Conservation (phyloP, 1,139 yeast genomes). For the Geotrichum klebahnii region DNA sequence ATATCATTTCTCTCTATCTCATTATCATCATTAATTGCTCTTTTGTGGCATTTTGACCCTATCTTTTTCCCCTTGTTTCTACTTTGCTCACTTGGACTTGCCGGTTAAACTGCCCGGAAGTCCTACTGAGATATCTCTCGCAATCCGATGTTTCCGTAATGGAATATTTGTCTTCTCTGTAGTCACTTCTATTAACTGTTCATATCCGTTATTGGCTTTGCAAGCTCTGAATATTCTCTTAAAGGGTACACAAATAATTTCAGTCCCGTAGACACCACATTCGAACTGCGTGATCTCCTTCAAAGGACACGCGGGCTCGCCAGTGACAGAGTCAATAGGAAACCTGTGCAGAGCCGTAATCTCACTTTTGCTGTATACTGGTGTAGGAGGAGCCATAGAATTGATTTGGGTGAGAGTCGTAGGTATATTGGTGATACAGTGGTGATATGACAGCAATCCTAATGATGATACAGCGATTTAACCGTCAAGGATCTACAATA, state of each 20-base stretch:
- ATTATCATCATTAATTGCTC: background rate
- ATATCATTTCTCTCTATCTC: background rate
- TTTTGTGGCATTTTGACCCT: no score
- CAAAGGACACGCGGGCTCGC: conserved; percentile 40
- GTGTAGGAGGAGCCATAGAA: conserved; percentile 23
- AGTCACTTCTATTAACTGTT: conserved; percentile 17
- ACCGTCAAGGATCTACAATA: no score
- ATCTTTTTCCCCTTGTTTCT: background rate
- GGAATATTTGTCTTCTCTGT: conserved; percentile 15
- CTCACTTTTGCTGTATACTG: conserved; percentile 17
- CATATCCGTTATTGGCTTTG: conserved; percentile 25
- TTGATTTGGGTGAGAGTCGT: background rate
- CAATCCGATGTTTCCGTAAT: conserved; percentile 10
- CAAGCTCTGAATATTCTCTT: conserved; percentile 49
- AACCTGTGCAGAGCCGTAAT: conserved; percentile 12
- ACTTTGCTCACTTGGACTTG: background rate
- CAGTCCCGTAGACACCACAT: conserved; percentile 40
- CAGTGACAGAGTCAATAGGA: conserved; percentile 7
- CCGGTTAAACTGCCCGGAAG: background rate
- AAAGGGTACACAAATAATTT: conserved; percentile 48
- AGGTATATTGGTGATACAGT: background rate
- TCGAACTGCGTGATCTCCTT: conserved; percentile 50
- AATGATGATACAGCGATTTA: background rate
- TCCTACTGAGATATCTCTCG: conserved; percentile 1
- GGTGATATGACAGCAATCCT: background rate